Conservation (phyloP, 179 eudicot genomes). For the Sideroxylon spinosum region DNA sequence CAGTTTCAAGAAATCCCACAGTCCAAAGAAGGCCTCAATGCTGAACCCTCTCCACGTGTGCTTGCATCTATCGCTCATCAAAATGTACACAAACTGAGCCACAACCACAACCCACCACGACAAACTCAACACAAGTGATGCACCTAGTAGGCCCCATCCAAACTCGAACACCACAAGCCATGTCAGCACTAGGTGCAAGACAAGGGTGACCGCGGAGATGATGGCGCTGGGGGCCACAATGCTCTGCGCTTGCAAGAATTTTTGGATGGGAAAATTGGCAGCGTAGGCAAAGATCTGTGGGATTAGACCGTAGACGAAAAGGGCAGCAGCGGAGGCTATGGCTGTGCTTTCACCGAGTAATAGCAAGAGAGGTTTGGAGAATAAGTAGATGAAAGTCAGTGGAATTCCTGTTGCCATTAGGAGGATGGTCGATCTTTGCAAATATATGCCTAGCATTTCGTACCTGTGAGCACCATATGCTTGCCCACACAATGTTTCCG, state of each 20-base stretch:
- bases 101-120: constrained; percentile 25
- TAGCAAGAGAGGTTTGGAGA: constrained; percentile 31
- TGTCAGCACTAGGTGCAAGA: constrained; percentile 40
- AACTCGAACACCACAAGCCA: constrained; percentile 24
- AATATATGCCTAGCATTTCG: constrained; percentile 53
- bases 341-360: constrained; percentile 34
- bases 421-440: constrained; percentile 45
- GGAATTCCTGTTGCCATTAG: constrained; percentile 32
- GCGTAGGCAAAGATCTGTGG: constrained; percentile 57
- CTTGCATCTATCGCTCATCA: constrained; percentile 30
- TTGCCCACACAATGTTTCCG: constrained; percentile 56
- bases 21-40: constrained; percentile 30
- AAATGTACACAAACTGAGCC: constrained; percentile 32
- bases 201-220: constrained; percentile 48
- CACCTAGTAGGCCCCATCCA: constrained; percentile 22
- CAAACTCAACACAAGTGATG: constrained; percentile 19
- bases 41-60: constrained; percentile 42
- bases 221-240: constrained; percentile 50
- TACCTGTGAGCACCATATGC: constrained; percentile 46
- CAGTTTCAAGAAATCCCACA: constrained; percentile 44
- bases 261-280: constrained; percentile 49
- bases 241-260: constrained; percentile 54
- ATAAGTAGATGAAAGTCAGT: constrained; percentile 29
- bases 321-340: constrained; percentile 36
- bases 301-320: constrained; percentile 50